Base-by-base conservation (phyloP, 495 filamentous ascomycete species). In the Xylaria acuta region DNA sequence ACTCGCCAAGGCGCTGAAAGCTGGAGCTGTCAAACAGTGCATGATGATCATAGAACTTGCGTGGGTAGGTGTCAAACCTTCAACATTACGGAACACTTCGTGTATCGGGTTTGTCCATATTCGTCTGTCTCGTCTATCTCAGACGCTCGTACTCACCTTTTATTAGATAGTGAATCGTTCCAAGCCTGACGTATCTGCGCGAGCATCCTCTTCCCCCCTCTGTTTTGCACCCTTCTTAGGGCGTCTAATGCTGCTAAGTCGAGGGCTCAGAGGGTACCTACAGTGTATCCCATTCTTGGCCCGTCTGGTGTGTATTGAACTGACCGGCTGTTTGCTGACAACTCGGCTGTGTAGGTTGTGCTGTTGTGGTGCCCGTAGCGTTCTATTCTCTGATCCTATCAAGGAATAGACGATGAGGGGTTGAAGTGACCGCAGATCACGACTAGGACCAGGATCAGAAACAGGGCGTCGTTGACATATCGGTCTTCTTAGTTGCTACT, bases 51-150 rank as follows among this genome's bases (percentile, higher is more conserved):
- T 32, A 56, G 36, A 32, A 27, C 65, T 20, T 38, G n/a, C 30
- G 65, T 56, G 30, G 49, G 45, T 67, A 27, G 12, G 38, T 56
- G 53, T 38, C 40, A 59, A 45, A 51, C 53, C 51, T 58, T 69
- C 67, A 32, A 40, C 67, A 59, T 36, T 47, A 54, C 67, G 67
- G 67, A 69, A 69, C 67, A 69, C 67, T 69, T 60, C 20, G 51
- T 69, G 53, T 69, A 36, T 69, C 67, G 53, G 53, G 40, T 43
- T 69, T 54, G 53, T 69, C 67, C 25, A 54, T 41, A 69, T 56
- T 58, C 27, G 51, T 59, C 67, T 6, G 22, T 68, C 49, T 56
- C 51, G 16, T 68, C 22, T n/a, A 53, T 47, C 67, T 41, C 53
- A 47, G 67, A 59, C 67, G 16, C 53, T 45, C 34, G 34, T 38